phyloP scores from a whole-genome alignment of 2,329 filamentous ascomycete genomes.

The Fusarium sambucinum region DNA sequence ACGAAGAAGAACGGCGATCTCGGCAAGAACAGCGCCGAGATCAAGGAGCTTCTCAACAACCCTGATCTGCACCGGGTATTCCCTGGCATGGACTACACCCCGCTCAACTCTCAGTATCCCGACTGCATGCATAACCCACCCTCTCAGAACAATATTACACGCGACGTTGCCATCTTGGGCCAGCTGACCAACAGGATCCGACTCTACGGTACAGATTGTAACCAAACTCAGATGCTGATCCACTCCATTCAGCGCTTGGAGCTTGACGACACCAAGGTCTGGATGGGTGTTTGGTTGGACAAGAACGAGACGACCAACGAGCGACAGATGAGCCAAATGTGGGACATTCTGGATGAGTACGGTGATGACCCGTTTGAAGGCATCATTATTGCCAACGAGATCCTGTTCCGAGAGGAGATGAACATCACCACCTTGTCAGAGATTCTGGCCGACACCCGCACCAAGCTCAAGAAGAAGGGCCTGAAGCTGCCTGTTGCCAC shows the following conservation, averaged over 20 bases:
- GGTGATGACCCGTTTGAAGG: constrained; percentile 78
- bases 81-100: constrained; percentile 94
- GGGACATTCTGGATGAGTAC: constrained; percentile 80
- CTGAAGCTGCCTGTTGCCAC: constrained; percentile 84
- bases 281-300: constrained; percentile 95
- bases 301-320: constrained; percentile 84
- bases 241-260: constrained; percentile 82
- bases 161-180: constrained; percentile 88
- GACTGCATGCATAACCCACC: constrained; percentile 81
- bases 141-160: constrained; percentile 93
- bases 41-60: constrained; percentile 86
- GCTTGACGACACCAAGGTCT: constrained; percentile 83
- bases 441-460: constrained; percentile 75
- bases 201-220: constrained; percentile 96
- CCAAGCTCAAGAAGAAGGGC: constrained; percentile 75
- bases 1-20: constrained; percentile 75
- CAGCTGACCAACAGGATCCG: constrained; percentile 90
- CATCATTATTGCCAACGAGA: constrained; percentile 85
- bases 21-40: constrained; percentile 78
- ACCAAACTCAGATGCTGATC: constrained; percentile 94
- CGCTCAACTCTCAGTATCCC: constrained; percentile 90
- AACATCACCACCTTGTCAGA: constrained; percentile 71
- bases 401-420: constrained; percentile 81
- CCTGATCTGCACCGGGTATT: constrained; percentile 89
- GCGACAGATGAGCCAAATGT: constrained; percentile 86